phyloP scores from a whole-genome alignment of 208 protist species.

The Kentomonas sorsogonicus region DNA sequence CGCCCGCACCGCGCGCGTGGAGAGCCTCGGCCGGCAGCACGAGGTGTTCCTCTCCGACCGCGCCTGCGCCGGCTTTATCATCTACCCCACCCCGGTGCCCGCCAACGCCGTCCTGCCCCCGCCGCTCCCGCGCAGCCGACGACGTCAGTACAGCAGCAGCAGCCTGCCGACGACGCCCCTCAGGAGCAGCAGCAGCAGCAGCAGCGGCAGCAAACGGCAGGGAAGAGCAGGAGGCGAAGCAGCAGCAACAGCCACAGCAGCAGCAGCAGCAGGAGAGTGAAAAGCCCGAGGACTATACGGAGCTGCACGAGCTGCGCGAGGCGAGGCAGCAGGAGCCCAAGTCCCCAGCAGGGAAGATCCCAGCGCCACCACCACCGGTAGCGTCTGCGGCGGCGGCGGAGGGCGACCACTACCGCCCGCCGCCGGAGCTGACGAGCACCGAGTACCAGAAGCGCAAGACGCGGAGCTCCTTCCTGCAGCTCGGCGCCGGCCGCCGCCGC shows the following conservation, averaged over 20 bases:
- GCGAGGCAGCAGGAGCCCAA: conserved; percentile 6
- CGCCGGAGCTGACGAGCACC: background rate
- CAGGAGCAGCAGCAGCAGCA: too few species aligned
- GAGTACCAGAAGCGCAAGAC: background rate
- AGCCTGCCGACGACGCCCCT: too few species aligned
- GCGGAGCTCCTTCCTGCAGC: background rate
- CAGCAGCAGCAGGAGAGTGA: too few species aligned
- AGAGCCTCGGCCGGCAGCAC: conserved; percentile 24
- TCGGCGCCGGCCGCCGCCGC: too few species aligned
- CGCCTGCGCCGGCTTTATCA: conserved; percentile 15
- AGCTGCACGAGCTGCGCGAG: too few species aligned
- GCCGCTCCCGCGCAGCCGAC: background rate
- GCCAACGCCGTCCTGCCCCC: background rate
- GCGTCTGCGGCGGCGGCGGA: background rate
- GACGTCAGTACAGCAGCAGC: too few species aligned
- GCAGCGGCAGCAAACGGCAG: too few species aligned
- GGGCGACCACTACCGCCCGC: background rate
- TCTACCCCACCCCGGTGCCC: conserved; percentile 14
- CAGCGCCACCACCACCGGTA: background rate
- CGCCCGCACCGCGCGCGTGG: conserved; percentile 5
- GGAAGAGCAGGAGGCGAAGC: too few species aligned
- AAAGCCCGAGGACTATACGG: too few species aligned
- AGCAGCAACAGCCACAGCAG: too few species aligned
- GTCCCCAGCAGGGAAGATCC: background rate
- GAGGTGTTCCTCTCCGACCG: conserved; percentile 18